These are phyloP conservation scores for Magnusiomyces starmeri DNA, from an alignment of 1,139 yeast species.

Conservation along the genomic window DNA sequence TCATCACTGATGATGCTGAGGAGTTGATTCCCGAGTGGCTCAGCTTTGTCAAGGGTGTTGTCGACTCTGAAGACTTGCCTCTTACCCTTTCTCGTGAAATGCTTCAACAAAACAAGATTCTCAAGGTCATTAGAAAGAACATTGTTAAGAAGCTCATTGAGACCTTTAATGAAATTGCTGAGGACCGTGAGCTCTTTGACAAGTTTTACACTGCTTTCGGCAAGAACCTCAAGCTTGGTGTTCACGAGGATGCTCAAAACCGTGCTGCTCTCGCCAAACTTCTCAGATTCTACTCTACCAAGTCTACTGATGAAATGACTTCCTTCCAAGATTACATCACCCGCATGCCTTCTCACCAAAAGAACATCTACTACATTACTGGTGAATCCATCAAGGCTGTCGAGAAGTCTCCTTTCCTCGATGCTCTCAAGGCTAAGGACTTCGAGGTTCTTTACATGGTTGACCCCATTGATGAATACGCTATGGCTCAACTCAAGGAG, in stretches of 20 bases:
- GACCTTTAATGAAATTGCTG: conserved; percentile 98
- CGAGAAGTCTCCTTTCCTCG: conserved; percentile 98
- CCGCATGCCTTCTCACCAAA: conserved; percentile 99
- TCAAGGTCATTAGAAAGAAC: conserved; percentile 99
- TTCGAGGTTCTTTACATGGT: conserved; percentile 96
- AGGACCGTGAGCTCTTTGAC: conserved; percentile 97
- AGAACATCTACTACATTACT: conserved; percentile 98
- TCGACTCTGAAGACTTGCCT: conserved; percentile 99
- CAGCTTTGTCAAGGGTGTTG: conserved; percentile 96
- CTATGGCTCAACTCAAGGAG: conserved; percentile 98
- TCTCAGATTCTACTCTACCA: conserved; percentile 95
- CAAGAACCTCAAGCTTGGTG: conserved; percentile 97
- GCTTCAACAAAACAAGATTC: conserved; percentile 99
- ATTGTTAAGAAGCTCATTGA: conserved; percentile 97
- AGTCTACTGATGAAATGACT: conserved; percentile 80
- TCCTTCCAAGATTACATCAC: conserved; percentile 96
- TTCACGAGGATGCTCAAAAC: conserved; percentile 98
- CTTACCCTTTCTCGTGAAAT: conserved; percentile 99
- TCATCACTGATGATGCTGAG: conserved; percentile 99
- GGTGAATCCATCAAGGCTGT: conserved; percentile 98
- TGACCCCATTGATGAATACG: conserved; percentile 99
- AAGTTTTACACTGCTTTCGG: conserved; percentile 97
- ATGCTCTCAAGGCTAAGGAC: conserved; percentile 96
- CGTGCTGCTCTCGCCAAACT: conserved; percentile 92
- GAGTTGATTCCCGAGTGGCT: conserved; percentile 99